phyloP scores from a whole-genome alignment of 2,329 filamentous ascomycete genomes.

The Salinomyces thailandicus region DNA sequence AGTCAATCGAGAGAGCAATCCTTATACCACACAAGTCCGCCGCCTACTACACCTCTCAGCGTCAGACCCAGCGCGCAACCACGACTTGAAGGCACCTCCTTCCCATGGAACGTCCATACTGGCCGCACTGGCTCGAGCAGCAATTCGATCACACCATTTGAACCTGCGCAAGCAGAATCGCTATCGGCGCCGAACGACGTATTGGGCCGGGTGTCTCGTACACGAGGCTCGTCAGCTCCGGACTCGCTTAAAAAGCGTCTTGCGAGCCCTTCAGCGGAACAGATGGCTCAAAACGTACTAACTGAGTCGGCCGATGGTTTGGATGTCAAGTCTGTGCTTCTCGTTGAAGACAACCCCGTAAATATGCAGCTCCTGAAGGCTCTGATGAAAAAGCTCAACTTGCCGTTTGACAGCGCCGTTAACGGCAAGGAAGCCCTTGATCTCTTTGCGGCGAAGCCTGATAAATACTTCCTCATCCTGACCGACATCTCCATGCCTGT shows the following conservation, averaged over 20 bases:
- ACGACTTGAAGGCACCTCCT: not conserved
- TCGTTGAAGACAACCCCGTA: constrained; percentile 27
- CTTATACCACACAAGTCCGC: constrained; percentile 1
- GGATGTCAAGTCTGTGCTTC: constrained; percentile 16
- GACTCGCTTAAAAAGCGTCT: too few species aligned
- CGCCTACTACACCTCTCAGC: not conserved
- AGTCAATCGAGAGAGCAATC: not conserved
- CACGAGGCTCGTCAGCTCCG: too few species aligned
- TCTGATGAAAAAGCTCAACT: constrained; percentile 11
- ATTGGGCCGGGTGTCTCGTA: too few species aligned
- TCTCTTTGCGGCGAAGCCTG: constrained; percentile 1
- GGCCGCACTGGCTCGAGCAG: too few species aligned
- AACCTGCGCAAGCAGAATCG: too few species aligned
- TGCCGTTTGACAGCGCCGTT: constrained; percentile 7
- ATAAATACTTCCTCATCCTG: constrained; percentile 10
- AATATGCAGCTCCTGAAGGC: constrained; percentile 20
- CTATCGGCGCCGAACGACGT: too few species aligned
- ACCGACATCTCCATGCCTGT: too few species aligned
- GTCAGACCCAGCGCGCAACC: not conserved
- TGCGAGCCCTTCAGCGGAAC: too few species aligned
- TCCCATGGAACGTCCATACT: constrained; percentile 5
- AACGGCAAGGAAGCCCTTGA: constrained; percentile 11
- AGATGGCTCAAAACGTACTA: too few species aligned
- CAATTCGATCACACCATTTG: too few species aligned
- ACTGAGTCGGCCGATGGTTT: too few species aligned